phyloP scores from a whole-genome alignment of 495 filamentous ascomycete species.

The Podospora didyma region DNA sequence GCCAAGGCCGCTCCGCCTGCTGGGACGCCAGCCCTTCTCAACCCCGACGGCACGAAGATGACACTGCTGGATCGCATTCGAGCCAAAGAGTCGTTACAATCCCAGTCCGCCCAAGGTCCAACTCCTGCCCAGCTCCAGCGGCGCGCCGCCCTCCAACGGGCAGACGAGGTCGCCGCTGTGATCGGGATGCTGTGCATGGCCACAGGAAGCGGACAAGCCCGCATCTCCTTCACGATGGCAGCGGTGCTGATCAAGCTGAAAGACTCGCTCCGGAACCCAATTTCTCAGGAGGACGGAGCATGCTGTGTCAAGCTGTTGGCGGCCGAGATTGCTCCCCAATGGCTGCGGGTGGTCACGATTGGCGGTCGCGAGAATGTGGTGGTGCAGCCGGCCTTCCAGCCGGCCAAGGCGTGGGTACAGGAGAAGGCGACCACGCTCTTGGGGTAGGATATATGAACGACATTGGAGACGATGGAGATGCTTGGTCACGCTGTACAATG shows the following conservation, averaged over 20 bases:
- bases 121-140: constrained; percentile 49
- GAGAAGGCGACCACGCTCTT: constrained; percentile 39
- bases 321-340: constrained; percentile 58
- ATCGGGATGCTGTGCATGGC: constrained; percentile 54
- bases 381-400: constrained; percentile 42
- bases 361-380: constrained; percentile 56
- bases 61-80: constrained; percentile 61
- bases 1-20: neutral
- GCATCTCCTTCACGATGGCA: constrained; percentile 57
- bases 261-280: constrained; percentile 57
- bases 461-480: neutral
- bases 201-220: constrained; percentile 27
- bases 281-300: constrained; percentile 56
- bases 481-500: neutral
- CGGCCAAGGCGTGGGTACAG: constrained; percentile 39
- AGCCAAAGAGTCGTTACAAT: constrained; percentile 49
- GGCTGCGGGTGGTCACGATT: constrained; percentile 54
- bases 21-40: constrained; percentile 12
- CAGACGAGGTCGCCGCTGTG: constrained; percentile 57
- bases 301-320: constrained; percentile 53
- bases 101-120: constrained; percentile 36
- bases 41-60: constrained; percentile 34
- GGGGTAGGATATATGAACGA: constrained; percentile 8
- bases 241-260: constrained; percentile 55
- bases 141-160: constrained; percentile 54